Conservation (phyloP, 2,329 filamentous ascomycete genomes). For the Lithohypha guttulata region DNA sequence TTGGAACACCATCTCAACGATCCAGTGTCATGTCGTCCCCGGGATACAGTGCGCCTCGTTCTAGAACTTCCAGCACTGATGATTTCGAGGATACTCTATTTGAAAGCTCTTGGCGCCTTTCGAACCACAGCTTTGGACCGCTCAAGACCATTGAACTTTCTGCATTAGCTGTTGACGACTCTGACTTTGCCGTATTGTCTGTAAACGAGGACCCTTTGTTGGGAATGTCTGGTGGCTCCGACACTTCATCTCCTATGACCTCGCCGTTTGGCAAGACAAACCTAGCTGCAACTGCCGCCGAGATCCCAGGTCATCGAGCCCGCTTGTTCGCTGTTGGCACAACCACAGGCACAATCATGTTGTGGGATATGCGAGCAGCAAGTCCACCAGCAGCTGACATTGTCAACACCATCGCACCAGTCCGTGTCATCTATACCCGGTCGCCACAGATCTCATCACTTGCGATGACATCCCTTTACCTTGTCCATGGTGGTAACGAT, state of each 20-base stretch:
- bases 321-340: constrained; percentile 76
- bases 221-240: constrained; percentile 44
- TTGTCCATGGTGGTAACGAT: constrained; percentile 89
- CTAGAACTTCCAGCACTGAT: constrained; percentile 25
- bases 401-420: constrained; percentile 52
- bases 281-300: constrained; percentile 30
- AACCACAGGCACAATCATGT: constrained; percentile 59
- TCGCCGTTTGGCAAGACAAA: constrained; percentile 43
- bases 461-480: constrained; percentile 71
- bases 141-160: constrained; percentile 54
- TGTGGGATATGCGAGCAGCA: constrained; percentile 74
- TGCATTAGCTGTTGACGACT: constrained; percentile 61
- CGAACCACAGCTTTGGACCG: constrained; percentile 51
- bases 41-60: constrained; percentile 23
- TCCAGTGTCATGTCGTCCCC: constrained; percentile 12
- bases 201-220: constrained; percentile 68
- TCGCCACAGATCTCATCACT: constrained; percentile 78
- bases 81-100: constrained; percentile 28
- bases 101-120: constrained; percentile 57
- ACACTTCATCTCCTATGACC: constrained; percentile 42
- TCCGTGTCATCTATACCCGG: constrained; percentile 79
- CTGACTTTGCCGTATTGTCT: constrained; percentile 59
- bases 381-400: constrained; percentile 44
- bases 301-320: constrained; percentile 75
- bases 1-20: constrained; percentile 25